Evolutionary conservation across 192 early-diverging fungal species (phyloP).

Genomic region (Podila horticola): DNA sequence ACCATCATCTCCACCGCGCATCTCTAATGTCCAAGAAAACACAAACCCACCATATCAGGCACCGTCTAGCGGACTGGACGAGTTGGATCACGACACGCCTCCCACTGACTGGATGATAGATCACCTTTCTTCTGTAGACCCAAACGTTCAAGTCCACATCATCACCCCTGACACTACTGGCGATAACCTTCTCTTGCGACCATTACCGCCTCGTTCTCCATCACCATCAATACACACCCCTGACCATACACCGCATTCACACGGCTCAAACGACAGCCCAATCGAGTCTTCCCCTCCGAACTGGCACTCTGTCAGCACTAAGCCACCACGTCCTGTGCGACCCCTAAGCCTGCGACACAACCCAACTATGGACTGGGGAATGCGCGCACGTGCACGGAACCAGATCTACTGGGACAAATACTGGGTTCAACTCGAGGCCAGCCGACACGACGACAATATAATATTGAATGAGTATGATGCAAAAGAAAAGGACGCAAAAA

Average conservation of each 20-base stretch:
- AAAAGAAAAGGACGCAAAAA: background rate
- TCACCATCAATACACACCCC: too few species aligned
- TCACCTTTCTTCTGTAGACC: background rate
- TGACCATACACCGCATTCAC: background rate
- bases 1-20: background rate
- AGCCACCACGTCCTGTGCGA: background rate
- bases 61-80: too few species aligned
- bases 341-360: constrained; percentile 29
- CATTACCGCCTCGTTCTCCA: background rate
- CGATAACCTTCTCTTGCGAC: background rate
- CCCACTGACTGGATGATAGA: background rate
- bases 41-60: too few species aligned
- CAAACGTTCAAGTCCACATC: background rate
- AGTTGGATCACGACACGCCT: background rate
- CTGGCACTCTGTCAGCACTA: background rate
- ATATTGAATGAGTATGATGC: background rate
- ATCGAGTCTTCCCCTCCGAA: background rate
- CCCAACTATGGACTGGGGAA: constrained; percentile 31
- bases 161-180: background rate
- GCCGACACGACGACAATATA: background rate
- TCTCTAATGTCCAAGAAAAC: background rate
- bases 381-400: constrained; percentile 17
- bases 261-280: background rate
- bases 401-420: constrained; percentile 23
- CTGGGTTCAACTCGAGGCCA: constrained; percentile 15